Evolutionary conservation across 1,139 yeast species (phyloP).

Genomic region (Geotrichum reessii): DNA sequence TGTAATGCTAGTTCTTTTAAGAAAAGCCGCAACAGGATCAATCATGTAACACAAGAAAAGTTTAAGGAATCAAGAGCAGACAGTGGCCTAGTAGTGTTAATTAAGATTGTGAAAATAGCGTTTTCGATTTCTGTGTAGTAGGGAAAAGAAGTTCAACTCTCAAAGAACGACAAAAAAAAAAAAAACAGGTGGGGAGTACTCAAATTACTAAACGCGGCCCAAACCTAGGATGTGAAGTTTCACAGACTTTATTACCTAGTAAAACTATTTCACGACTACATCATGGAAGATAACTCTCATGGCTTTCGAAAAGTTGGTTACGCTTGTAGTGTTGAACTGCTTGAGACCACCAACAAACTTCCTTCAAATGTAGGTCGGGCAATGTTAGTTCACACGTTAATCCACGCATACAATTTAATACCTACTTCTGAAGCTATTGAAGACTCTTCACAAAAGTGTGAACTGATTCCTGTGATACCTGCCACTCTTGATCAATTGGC

Average conservation of each 20-base stretch:
- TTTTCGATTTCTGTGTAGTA: neutral
- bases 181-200: neutral
- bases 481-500: conserved; percentile 35
- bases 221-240: neutral
- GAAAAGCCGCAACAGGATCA: conserved; percentile 11
- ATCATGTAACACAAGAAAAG: conserved; percentile 5
- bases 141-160: neutral
- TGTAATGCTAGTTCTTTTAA: conserved; percentile 9
- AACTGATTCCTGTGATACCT: conserved; percentile 16
- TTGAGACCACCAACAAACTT: conserved; percentile 41
- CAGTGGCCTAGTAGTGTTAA: neutral
- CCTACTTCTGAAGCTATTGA: neutral
- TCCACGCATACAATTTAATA: conserved; percentile 42
- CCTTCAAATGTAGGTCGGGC: conserved; percentile 53
- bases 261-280: neutral
- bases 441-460: conserved; percentile 1
- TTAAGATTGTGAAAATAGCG: neutral
- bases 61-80: neutral
- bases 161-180: neutral
- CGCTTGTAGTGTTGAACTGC: conserved; percentile 30
- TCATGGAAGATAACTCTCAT: neutral
- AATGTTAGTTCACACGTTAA: conserved; percentile 42
- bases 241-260: neutral
- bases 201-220: neutral
- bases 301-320: conserved; percentile 25